Conservation (phyloP, 192 early-diverging fungal genomes). For the Backusella australiensis region DNA sequence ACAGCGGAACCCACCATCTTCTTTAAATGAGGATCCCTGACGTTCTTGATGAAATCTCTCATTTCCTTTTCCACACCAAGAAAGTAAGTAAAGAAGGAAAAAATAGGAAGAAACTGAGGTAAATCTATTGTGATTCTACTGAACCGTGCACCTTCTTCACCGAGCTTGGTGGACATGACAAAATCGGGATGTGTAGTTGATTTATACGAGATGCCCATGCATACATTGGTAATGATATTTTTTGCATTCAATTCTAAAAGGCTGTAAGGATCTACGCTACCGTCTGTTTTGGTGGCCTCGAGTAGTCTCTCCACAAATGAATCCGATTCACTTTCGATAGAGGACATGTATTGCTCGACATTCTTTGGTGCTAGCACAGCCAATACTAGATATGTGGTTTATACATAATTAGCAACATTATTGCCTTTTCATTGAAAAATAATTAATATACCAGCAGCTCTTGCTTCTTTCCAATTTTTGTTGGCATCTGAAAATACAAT, state of each 20-base stretch:
- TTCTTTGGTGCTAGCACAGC: neutral
- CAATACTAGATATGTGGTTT: neutral
- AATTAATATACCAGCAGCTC: neutral
- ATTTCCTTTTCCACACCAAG: neutral
- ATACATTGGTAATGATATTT: neutral
- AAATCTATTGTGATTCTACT: neutral
- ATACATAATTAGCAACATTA: neutral
- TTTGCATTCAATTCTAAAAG: neutral
- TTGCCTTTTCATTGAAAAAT: no score
- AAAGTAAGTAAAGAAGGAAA: neutral
- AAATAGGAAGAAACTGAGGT: neutral
- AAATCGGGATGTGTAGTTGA: neutral
- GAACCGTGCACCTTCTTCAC: neutral
- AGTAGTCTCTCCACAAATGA: neutral
- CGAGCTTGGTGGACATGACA: neutral
- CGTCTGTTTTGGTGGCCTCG: neutral
- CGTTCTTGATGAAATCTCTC: neutral
- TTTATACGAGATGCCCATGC: neutral
- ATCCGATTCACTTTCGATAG: neutral
- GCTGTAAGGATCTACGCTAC: neutral
- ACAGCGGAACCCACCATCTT: neutral
- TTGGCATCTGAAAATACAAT: neutral
- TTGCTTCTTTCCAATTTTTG: conserved; percentile 9
- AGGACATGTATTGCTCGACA: neutral
- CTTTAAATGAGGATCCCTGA: neutral